Conservation (phyloP, 2,329 filamentous ascomycete species). For the Ophiocordyceps camponoti-leonardi region DNA sequence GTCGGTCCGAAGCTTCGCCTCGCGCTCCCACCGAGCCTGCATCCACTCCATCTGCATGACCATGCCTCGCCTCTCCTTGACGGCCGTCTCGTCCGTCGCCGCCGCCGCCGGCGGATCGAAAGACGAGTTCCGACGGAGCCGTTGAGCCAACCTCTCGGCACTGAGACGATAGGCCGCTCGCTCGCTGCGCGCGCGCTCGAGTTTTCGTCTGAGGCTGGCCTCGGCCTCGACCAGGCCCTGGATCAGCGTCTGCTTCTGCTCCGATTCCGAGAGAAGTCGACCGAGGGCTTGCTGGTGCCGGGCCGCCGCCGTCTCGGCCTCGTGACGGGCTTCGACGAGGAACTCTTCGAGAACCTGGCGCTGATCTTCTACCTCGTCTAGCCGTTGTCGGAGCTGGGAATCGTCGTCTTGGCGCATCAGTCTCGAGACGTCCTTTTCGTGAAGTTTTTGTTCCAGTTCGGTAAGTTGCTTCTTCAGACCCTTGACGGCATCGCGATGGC, state of each 20-base stretch:
- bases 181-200: constrained; percentile 53
- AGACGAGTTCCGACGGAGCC: constrained; percentile 27
- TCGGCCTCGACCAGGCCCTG: constrained; percentile 38
- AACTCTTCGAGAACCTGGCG: constrained; percentile 40
- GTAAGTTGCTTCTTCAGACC: constrained; percentile 46
- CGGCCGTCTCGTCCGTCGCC: constrained; percentile 50
- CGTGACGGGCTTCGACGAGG: constrained; percentile 34
- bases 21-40: constrained; percentile 62
- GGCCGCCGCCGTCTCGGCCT: constrained; percentile 27
- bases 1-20: constrained; percentile 63
- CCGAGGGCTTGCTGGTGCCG: constrained; percentile 35
- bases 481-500: constrained; percentile 45
- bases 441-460: constrained; percentile 49
- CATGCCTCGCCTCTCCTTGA: constrained; percentile 64
- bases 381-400: constrained; percentile 34
- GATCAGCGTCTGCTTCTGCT: constrained; percentile 50
- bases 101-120: constrained; percentile 19
- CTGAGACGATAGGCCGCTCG: constrained; percentile 36
- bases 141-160: constrained; percentile 34
- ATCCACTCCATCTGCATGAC: constrained; percentile 85
- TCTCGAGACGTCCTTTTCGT: constrained; percentile 42
- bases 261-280: constrained; percentile 55
- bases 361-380: constrained; percentile 41
- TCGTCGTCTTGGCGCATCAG: constrained; percentile 14
- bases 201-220: constrained; percentile 43